phyloP scores from a whole-genome alignment of 2,329 filamentous ascomycete genomes.

The Penicillium corylophilum region DNA sequence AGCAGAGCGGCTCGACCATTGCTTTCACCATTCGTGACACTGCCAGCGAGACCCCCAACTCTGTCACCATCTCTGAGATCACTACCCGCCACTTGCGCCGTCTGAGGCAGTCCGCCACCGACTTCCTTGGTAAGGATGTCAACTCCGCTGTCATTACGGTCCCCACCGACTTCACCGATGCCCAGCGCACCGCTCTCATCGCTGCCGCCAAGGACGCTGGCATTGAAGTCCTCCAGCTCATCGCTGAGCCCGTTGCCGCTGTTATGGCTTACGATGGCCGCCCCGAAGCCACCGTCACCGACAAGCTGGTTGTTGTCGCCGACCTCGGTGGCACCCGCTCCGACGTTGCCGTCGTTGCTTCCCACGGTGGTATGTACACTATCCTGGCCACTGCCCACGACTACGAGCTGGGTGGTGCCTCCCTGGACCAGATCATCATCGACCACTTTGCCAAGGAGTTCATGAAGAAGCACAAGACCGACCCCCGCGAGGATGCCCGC shows the following conservation, averaged over 20 bases:
- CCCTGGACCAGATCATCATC: constrained; percentile 86
- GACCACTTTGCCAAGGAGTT: constrained; percentile 99
- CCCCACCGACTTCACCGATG: constrained; percentile 87
- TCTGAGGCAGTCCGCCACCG: constrained; percentile 77
- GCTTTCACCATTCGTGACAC: constrained; percentile 84
- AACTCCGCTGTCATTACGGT: constrained; percentile 94
- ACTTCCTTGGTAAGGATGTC: constrained; percentile 89
- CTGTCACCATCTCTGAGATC: constrained; percentile 74
- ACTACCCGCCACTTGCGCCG: constrained; percentile 81
- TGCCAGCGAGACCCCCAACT: constrained; percentile 62
- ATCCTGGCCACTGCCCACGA: constrained; percentile 91
- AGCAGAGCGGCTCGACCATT: constrained; percentile 69
- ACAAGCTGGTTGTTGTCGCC: constrained; percentile 89
- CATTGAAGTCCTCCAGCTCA: constrained; percentile 87
- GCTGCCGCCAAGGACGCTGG: constrained; percentile 76
- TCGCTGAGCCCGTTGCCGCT: constrained; percentile 85
- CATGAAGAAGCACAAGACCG: constrained; percentile 90
- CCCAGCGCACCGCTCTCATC: constrained; percentile 77
- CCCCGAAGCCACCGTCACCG: constrained; percentile 68
- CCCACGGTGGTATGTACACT: constrained; percentile 93
- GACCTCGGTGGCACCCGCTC: constrained; percentile 91
- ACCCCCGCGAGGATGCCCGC: constrained; percentile 77
- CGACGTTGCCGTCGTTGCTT: constrained; percentile 86
- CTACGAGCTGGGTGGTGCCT: constrained; percentile 84
- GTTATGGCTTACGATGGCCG: constrained; percentile 88